Percentiles rank a stretch among this genome's conserved stretches.
Evolutionary conservation across 768 basidiomycete species (phyloP).

Genomic region (Kwoniella europaea): DNA sequence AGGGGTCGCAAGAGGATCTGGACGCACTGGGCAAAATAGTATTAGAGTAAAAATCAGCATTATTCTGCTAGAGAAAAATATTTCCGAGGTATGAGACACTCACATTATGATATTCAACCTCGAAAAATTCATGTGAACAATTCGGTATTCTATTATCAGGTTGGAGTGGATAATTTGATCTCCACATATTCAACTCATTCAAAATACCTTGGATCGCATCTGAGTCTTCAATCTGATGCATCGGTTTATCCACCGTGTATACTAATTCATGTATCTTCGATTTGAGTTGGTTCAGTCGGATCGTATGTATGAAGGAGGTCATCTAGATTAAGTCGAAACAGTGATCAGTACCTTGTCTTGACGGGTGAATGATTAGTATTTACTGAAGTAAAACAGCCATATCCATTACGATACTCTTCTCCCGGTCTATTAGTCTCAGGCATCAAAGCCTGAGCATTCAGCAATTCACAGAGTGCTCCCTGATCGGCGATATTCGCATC

Average conservation of each 20-base stretch:
- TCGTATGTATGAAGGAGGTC: slow-evolving; percentile 13
- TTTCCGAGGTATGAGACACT: neutral
- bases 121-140: slow-evolving; percentile 9
- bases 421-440: slow-evolving; percentile 11
- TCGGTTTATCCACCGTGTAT: neutral
- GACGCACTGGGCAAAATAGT: neutral
- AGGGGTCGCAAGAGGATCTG: slow-evolving; percentile 8
- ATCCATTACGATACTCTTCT: slow-evolving; percentile 15
- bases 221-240: neutral
- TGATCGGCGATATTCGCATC: slow-evolving; percentile 17
- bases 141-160: slow-evolving; percentile 1
- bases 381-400: slow-evolving; percentile 12
- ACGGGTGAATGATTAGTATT: neutral
- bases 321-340: neutral
- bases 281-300: slow-evolving; percentile 5
- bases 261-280: neutral
- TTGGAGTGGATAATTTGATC: neutral
- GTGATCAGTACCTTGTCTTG: neutral
- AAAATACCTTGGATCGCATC: neutral
- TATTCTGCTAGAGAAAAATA: no score
- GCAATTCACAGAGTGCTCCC: neutral
- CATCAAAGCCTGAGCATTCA: slow-evolving; percentile 10
- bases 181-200: neutral
- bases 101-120: slow-evolving; percentile 11
- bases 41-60: no score